Base-by-base conservation (phyloP, 2,329 filamentous ascomycete species). In the Ophiostoma triangulosporum region DNA sequence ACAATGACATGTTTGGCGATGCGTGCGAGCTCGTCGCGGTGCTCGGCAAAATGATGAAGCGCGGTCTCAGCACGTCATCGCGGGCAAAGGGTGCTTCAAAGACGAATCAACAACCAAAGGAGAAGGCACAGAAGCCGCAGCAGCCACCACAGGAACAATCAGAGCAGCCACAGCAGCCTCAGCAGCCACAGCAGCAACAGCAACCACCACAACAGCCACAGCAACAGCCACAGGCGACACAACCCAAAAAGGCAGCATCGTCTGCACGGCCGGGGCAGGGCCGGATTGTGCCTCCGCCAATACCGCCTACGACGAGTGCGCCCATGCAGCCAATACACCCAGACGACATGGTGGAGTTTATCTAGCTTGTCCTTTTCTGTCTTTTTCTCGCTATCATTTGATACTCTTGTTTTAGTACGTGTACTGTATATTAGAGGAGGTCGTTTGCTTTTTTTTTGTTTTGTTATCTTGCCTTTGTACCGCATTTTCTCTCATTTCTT, bases 1-100 rank as follows among this genome's bases (percentile, higher is more conserved):
- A 94, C 56, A 90, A 97, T 63, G 88, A 94, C 60, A 94, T 93
- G 73, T 98, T 96, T 64, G 81, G 86, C 59, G 93, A 97, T 66
- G 88, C 90, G 0, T 89, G 88, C 55, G 86, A 91, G 62, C 75
- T 96, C 12, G 90, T 97, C 8, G 84, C 86, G 1, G 83, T 93
- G 0, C 68, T 97, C 1, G 88, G 88, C 6, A 87, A 84, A 63
- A 93, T 96, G 83, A 88, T 90, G 77, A 56, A 57, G 31, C 54
- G 57, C 11, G 58, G 57, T 1, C 52, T 59, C 26, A 50, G 43
- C 43, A 50, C 50, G 3, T 38, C 48, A 5, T 50, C 56, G 5
- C 35, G 43, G 7, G 20, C 51, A 14, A 55, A 50, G 36, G 38
- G 38, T 20, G 29, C 50, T 24, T 32, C 40, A 12, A 48, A 29